Percentiles rank a stretch among this genome's conserved stretches.
Conservation (phyloP, 352 stramenopile genomes). For the Phytophthora podocarpi region DNA sequence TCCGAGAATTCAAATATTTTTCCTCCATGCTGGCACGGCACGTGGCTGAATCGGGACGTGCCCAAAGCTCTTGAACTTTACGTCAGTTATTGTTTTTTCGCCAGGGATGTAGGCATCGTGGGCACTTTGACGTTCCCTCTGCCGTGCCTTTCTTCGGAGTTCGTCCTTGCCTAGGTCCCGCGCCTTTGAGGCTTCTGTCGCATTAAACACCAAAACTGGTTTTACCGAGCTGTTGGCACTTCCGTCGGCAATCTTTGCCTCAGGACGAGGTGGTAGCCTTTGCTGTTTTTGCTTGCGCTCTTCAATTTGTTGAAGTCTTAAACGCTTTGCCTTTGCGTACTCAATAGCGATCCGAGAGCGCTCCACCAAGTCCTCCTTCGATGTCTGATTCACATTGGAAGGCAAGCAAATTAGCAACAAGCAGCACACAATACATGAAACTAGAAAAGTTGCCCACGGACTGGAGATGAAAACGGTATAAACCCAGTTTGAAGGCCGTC, state of each 20-base stretch:
- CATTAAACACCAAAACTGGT: constrained; percentile 34
- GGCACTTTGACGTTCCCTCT: constrained; percentile 46
- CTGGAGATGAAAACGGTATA: constrained; percentile 32
- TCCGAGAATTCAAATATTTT: constrained; percentile 42
- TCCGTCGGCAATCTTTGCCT: constrained; percentile 22
- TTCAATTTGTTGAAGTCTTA: constrained; percentile 50
- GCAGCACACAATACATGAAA: neutral
- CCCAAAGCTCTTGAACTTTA: constrained; percentile 73
- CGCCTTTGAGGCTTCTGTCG: constrained; percentile 62
- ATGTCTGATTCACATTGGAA: constrained; percentile 24
- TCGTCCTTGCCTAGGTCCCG: constrained; percentile 53
- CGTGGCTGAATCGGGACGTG: constrained; percentile 70
- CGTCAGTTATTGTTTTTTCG: constrained; percentile 47
- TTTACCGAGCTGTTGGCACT: constrained; percentile 5
- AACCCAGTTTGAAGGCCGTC: constrained; percentile 4
- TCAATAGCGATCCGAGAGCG: constrained; percentile 64
- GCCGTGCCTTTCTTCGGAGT: constrained; percentile 41
- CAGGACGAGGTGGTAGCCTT: constrained; percentile 50
- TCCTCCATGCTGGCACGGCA: constrained; percentile 60
- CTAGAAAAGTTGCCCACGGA: constrained; percentile 9
- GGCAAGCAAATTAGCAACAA: constrained; percentile 5
- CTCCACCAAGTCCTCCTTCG: constrained; percentile 51
- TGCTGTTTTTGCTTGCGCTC: constrained; percentile 39
- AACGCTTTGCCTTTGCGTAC: constrained; percentile 56
- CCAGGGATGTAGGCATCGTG: constrained; percentile 66